Percentiles rank a stretch among this genome's conserved stretches.
These are phyloP conservation scores for Naematelia aurantialba DNA, from an alignment of 768 basidiomycete species.

Conservation along the genomic window DNA sequence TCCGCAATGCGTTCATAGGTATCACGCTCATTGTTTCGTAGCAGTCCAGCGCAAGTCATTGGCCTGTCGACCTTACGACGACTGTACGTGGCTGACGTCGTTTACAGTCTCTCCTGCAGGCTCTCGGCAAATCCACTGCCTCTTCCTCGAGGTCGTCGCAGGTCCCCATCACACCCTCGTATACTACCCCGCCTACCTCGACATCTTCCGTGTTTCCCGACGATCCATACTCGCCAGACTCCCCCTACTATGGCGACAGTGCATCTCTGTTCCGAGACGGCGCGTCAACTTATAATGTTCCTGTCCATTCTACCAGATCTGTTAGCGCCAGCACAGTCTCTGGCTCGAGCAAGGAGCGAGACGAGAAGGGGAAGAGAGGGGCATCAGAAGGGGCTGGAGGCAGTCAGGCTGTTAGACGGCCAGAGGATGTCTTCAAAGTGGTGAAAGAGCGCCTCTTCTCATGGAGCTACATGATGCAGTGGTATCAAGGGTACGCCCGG, in stretches of 20 bases:
- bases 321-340: neutral
- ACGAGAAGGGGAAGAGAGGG: conserved; percentile 3
- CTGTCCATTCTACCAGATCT: neutral
- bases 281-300: neutral
- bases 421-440: conserved; percentile 36
- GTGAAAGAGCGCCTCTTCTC: conserved; percentile 35
- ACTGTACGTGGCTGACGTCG: neutral
- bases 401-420: conserved; percentile 9
- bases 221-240: conserved; percentile 1
- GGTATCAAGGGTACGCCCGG: conserved; percentile 42
- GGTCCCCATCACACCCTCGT: neutral
- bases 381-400: neutral
- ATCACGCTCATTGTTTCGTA: neutral
- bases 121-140: conserved; percentile 3
- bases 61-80: neutral
- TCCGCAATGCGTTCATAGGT: neutral
- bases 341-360: conserved; percentile 1
- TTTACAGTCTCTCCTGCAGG: conserved; percentile 1
- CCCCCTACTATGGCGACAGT: conserved; percentile 1
- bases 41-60: neutral
- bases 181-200: conserved; percentile 1
- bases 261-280: neutral
- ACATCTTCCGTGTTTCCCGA: neutral
- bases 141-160: neutral
- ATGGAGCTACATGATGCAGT: conserved; percentile 45